Conservation (phyloP, 2,329 filamentous ascomycete genomes). For the Calonectria pauciramosa region DNA sequence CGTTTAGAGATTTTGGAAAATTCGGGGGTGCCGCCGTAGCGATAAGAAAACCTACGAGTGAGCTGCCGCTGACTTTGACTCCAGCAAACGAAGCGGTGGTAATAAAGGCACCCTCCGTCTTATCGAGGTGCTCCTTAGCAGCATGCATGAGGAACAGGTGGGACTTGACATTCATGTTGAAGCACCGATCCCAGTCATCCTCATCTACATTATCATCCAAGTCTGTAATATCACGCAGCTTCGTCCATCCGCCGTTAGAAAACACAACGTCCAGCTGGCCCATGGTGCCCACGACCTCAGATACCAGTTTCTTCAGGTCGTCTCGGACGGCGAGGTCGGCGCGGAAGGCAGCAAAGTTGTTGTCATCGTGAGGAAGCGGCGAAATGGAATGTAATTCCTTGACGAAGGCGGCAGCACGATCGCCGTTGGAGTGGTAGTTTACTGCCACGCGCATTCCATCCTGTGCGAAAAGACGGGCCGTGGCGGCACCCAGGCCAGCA, state of each 20-base stretch:
- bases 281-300: slow-evolving; percentile 70
- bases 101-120: slow-evolving; percentile 72
- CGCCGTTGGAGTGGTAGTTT: slow-evolving; percentile 77
- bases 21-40: background rate
- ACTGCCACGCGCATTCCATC: slow-evolving; percentile 79
- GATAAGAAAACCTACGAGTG: slow-evolving; percentile 56
- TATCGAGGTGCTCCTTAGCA: slow-evolving; percentile 66
- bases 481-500: slow-evolving; percentile 79
- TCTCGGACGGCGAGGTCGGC: slow-evolving; percentile 74
- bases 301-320: slow-evolving; percentile 72
- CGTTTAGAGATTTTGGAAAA: background rate
- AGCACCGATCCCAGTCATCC: slow-evolving; percentile 71
- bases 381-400: slow-evolving; percentile 66
- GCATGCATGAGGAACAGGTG: slow-evolving; percentile 73
- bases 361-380: slow-evolving; percentile 37
- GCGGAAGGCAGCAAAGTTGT: slow-evolving; percentile 66
- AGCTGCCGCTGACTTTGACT: slow-evolving; percentile 73
- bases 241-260: slow-evolving; percentile 77
- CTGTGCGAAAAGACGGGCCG: slow-evolving; percentile 76
- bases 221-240: slow-evolving; percentile 58
- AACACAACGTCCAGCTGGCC: slow-evolving; percentile 81
- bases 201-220: slow-evolving; percentile 68
- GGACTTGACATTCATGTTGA: slow-evolving; percentile 73
- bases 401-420: slow-evolving; percentile 71
- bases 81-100: slow-evolving; percentile 75